These are phyloP conservation scores for Fusarium sp. DNA, from an alignment of 2,329 filamentous ascomycete genomes.

Conservation along the genomic window DNA sequence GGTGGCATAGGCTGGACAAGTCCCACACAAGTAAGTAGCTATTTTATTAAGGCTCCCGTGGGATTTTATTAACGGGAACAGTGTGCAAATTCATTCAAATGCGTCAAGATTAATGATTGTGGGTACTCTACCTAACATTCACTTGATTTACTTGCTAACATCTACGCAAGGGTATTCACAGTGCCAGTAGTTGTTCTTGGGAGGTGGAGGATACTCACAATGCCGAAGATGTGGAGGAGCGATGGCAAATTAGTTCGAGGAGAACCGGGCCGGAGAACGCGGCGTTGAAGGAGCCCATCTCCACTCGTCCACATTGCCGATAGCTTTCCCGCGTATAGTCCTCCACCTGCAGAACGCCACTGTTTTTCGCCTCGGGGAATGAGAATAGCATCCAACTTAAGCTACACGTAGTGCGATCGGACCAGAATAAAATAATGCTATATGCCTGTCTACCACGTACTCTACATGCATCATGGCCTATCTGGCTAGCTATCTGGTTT, in stretches of 20 bases:
- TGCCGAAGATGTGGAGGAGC: too few relatives aligned
- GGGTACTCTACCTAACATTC: accelerated
- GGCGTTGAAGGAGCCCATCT: neutral
- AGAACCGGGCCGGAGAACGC: neutral
- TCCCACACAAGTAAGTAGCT: constrained; percentile 8
- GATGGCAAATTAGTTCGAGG: too few relatives aligned
- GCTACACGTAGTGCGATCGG: neutral
- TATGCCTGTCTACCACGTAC: neutral
- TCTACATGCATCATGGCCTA: too few relatives aligned
- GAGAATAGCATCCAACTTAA: accelerated
- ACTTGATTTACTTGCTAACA: neutral
- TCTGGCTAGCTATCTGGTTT: neutral
- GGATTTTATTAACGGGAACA: neutral
- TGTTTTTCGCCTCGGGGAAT: accelerated
- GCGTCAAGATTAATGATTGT: constrained; percentile 30
- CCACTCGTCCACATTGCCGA: neutral
- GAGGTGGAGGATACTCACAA: too few relatives aligned
- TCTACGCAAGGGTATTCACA: neutral
- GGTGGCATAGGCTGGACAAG: constrained; percentile 25
- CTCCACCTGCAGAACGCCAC: neutral
- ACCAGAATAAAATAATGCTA: accelerated
- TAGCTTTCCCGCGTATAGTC: neutral
- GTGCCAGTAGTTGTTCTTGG: neutral
- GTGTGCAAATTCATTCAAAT: constrained; percentile 22
- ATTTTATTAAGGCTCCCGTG: accelerated